Evolutionary conservation across 305 asterid species (phyloP), one percentile per base, ranked within the genome.

Genomic region (Rubia peregrina): DNA sequence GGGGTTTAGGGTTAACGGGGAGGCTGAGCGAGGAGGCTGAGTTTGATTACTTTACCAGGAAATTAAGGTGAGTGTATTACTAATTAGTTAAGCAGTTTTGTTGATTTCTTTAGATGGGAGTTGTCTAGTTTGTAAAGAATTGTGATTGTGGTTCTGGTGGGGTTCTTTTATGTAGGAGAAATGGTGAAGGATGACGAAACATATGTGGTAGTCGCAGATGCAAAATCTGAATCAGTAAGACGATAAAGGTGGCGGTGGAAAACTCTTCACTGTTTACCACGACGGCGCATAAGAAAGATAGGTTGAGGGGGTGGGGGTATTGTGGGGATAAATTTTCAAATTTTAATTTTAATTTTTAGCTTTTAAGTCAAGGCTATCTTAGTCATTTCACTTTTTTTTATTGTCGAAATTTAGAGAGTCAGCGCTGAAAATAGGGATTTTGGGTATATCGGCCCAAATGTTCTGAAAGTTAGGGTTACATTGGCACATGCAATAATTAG

Each of bases 181-280:
- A 30, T 2, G 36, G 36, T 30, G 4, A 30, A 38, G 49, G 21
- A 92, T 92, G 98, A 83, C 96, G 6, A 88, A 69, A 93, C 83
- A 63, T 90, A 92, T 84, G 93, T 84, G 82, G 82, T 85, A 71
- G 90, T 80, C 24, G 56, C 95, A 13, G 94, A 85, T 7, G 77
- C 85, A 0, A 83, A 76, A 33, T 72, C 87, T 7, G 89, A 3
- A 77, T 82, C 61, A 83, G 79, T 68, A 61, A 82, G 83, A 77
- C 89, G 10, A 83, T 83, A 65, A 70, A 82, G 44, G 81, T 80
- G 83, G 84, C 89, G 55, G 89, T 85, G 19, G n/a, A 88, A 0
- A 84, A 85, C 53, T 74, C 85, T 0, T 68, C 84, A 30, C 36
- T 30, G 36, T 30, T 30, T 30, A 30, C 36, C 36, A 30, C 36